Evolutionary conservation across 768 basidiomycete species (phyloP), one percentile per base, ranked within the genome.

Genomic region (Suillus plorans): DNA sequence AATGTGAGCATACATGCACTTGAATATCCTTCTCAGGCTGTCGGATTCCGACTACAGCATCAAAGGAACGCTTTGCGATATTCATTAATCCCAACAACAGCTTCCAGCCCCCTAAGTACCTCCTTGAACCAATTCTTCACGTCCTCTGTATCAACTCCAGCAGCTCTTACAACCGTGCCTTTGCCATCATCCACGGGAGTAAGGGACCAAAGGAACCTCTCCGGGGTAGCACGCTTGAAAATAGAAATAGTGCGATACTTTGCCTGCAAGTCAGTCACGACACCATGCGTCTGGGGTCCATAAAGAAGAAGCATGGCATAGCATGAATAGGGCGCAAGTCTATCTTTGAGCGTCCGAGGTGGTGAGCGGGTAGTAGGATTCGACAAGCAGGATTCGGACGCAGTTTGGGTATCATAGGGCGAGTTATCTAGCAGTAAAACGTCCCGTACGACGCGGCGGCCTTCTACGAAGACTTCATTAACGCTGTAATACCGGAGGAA

Each of bases 271-370:
- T 80, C 74, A 1, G 72, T 63, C 39, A 90, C 79, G 6, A 89
- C 77, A 1, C 70, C 70, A 53, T 79, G 76, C 22, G 88, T 80
- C 63, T 81, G 74, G 0, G 91, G 89, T 4, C 96, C 97, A 66
- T 84, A 85, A 66, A 98, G 82, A 66, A 97, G 80, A 22, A 97
- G 76, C 68, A 88, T 95, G 22, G 94, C 95, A 75, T 97, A 98
- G 76, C 94, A 96, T 9, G 90, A 84, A 73, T 97, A 98, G 3
- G 95, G 94, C 10, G 80, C 81, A 62, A 97, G 81, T 64, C 83
- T 83, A 53, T 89, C 85, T 10, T 73, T 78, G 50, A 94, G 83
- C 6, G 82, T 75, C 41, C 87, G 85, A 25, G 78, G 77, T 22
- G 81, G 71, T 10, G 74, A 66, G 10, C 62, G 62, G 14, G 55